These are phyloP conservation scores for Flueggea neowawraea DNA, from an alignment of 441 rosid genomes.

Conservation along the genomic window DNA sequence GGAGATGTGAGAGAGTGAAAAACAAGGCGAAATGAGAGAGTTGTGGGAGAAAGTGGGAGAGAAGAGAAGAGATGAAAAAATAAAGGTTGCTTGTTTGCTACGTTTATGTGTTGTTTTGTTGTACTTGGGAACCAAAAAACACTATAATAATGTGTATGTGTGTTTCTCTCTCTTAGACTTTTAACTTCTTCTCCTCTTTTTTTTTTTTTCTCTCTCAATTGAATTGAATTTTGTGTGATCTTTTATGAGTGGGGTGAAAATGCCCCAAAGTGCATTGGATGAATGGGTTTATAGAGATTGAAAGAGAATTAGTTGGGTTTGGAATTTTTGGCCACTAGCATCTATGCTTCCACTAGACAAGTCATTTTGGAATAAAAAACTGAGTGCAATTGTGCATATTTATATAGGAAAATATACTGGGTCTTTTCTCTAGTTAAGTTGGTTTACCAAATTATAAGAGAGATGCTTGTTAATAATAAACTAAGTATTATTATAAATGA, in stretches of 20 bases:
- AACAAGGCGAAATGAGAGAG: background rate
- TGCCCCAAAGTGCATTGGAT: conserved; percentile 15
- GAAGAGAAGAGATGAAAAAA: conserved; percentile 10
- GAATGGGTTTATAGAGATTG: conserved; percentile 23
- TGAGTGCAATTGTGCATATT: too few relatives aligned
- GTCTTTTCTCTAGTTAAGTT: too few relatives aligned
- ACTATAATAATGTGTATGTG: too few relatives aligned
- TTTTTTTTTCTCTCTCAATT: background rate
- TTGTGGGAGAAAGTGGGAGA: background rate
- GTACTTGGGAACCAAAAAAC: too few relatives aligned
- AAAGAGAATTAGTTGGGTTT: conserved; percentile 18
- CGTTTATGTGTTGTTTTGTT: background rate
- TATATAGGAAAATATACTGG: too few relatives aligned
- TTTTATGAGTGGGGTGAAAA: background rate
- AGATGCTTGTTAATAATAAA: too few relatives aligned
- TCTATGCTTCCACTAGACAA: conserved; percentile 16
- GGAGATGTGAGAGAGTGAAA: too few relatives aligned
- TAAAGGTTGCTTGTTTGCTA: conserved; percentile 17
- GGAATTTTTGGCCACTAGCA: conserved; percentile 34
- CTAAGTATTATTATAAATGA: too few relatives aligned
- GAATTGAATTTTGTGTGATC: conserved; percentile 1
- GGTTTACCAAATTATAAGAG: too few relatives aligned
- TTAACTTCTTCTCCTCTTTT: conserved; percentile 12
- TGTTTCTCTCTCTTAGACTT: background rate
- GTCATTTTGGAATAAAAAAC: conserved; percentile 11